These are phyloP conservation scores for Ensete ventricosum DNA, from an alignment of 176 grass and related monocot species.

Conservation along the genomic window DNA sequence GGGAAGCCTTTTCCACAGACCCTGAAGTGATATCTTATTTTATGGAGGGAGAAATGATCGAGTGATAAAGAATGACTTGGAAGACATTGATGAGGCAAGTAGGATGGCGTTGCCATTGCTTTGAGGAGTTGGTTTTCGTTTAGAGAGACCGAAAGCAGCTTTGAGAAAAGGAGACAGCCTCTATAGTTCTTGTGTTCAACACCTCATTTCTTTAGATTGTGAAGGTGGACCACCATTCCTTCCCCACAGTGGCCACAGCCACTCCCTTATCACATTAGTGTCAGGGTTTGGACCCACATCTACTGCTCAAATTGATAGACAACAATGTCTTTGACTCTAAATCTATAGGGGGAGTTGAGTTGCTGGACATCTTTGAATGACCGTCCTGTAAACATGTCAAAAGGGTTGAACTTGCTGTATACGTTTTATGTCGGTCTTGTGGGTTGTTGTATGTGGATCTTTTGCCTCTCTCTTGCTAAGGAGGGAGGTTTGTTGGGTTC, in stretches of 20 bases:
- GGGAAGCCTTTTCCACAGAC: not conserved
- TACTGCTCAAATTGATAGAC: not conserved
- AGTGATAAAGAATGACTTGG: not conserved
- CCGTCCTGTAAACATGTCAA: not conserved
- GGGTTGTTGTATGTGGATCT: no score
- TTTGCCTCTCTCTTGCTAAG: no score
- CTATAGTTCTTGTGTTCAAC: slow-evolving; percentile 2
- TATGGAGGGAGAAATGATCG: slow-evolving; percentile 1
- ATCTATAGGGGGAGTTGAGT: not conserved
- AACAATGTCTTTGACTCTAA: not conserved
- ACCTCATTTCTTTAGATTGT: slow-evolving; percentile 1
- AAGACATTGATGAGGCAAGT: not conserved
- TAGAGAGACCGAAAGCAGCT: slow-evolving; percentile 11
- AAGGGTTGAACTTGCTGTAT: not conserved
- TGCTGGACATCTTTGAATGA: not conserved
- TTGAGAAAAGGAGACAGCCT: not conserved
- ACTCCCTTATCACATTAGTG: not conserved
- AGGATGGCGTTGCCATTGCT: not conserved
- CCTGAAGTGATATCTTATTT: slow-evolving; percentile 9
- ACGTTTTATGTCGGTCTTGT: no score
- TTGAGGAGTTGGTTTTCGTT: not conserved
- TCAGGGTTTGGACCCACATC: not conserved
- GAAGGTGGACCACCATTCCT: not conserved
- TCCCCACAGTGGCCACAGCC: not conserved
- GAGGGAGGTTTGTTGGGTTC: no score